Conservation (phyloP, 495 filamentous ascomycete genomes). For the Neurospora sublineolata region DNA sequence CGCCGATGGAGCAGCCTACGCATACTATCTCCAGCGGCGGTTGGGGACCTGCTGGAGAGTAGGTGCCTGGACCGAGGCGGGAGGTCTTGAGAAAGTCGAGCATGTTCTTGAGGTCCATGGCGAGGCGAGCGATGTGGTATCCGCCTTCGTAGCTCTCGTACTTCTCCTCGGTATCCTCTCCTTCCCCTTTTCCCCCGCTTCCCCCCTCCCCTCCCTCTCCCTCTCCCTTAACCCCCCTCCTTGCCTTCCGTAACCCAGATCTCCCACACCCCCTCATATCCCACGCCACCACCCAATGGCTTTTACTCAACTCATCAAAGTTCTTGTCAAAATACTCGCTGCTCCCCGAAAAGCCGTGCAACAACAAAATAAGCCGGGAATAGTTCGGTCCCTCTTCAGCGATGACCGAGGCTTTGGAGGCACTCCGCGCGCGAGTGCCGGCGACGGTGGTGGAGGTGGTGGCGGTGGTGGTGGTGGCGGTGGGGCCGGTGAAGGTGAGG, state of each 20-base stretch:
- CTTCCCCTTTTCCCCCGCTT: background rate
- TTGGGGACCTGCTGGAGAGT: background rate
- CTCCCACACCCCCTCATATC: constrained; percentile 38
- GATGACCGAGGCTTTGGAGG: background rate
- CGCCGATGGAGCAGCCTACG: constrained; percentile 35
- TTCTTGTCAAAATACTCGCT: constrained; percentile 33
- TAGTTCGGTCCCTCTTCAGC: background rate
- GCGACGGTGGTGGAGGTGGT: background rate
- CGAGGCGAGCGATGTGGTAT: constrained; percentile 35
- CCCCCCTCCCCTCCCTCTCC: background rate
- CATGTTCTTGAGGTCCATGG: constrained; percentile 20
- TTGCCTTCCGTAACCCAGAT: too few species aligned
- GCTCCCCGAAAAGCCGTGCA: constrained; percentile 38
- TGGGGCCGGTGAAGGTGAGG: background rate
- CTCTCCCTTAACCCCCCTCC: background rate
- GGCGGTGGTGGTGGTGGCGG: background rate
- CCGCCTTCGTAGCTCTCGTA: constrained; percentile 16
- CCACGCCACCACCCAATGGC: constrained; percentile 28
- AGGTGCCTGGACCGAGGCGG: constrained; percentile 8
- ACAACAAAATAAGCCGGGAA: constrained; percentile 17
- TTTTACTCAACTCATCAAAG: constrained; percentile 11
- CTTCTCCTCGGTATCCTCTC: background rate
- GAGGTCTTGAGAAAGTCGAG: constrained; percentile 16
- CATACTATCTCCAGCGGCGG: constrained; percentile 11
- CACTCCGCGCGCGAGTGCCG: background rate